These are phyloP conservation scores for Colletotrichum sp. DNA, from an alignment of 2,329 filamentous ascomycete species.

Conservation along the genomic window DNA sequence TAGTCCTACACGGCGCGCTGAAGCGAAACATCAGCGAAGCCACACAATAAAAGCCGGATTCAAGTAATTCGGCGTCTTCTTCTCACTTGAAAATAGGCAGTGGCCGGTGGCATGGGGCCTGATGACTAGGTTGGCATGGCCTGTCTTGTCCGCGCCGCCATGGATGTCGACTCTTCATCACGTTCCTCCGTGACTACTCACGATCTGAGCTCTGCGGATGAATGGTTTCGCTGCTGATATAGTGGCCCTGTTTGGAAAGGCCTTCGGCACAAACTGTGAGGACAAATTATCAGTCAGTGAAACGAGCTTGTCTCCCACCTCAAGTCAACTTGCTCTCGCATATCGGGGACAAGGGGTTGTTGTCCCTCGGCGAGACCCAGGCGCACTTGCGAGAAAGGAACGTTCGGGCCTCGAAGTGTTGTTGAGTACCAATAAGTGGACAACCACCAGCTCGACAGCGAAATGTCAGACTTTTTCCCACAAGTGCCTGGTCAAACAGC, in stretches of 20 bases:
- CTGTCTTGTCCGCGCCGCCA: neutral
- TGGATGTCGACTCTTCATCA: neutral
- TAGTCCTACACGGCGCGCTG: neutral
- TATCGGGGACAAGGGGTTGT: neutral
- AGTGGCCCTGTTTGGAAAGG: neutral
- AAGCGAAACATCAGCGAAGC: too few relatives aligned
- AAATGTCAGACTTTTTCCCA: neutral
- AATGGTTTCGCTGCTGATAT: neutral
- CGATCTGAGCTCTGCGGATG: neutral
- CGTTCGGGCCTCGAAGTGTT: neutral
- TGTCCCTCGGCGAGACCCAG: neutral
- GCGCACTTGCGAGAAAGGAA: neutral
- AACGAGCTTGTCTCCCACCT: neutral
- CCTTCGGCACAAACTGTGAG: neutral
- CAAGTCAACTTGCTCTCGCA: neutral
- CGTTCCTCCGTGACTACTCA: neutral
- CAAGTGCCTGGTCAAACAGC: too few relatives aligned
- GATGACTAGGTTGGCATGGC: neutral
- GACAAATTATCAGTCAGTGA: neutral
- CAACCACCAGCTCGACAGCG: neutral
- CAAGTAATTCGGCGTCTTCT: neutral
- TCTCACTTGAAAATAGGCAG: neutral
- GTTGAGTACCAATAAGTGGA: neutral
- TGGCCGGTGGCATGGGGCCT: neutral
- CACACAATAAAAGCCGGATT: neutral